These are phyloP conservation scores for Heritiera littoralis DNA, from an alignment of 345 rosid species.

Conservation along the genomic window DNA sequence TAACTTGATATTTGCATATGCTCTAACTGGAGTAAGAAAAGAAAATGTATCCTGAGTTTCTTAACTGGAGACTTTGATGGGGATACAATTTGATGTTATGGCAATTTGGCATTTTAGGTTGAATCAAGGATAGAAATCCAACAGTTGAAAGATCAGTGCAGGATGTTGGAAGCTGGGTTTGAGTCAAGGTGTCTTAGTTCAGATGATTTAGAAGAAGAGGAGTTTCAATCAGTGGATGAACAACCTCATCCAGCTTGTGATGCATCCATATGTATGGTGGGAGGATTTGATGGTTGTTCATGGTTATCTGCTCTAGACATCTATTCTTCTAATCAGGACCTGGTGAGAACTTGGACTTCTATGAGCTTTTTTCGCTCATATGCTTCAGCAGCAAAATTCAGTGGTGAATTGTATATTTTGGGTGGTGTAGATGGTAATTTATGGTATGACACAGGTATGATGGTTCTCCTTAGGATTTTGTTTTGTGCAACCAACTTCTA, in stretches of 20 bases:
- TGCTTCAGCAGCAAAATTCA: slow-evolving; percentile 32
- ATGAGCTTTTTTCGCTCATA: slow-evolving; percentile 32
- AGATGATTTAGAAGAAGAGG: slow-evolving; percentile 19
- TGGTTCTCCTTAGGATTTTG: slow-evolving; percentile 15
- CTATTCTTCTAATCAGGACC: slow-evolving; percentile 33
- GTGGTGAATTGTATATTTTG: slow-evolving; percentile 32
- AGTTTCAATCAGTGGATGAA: slow-evolving; percentile 2
- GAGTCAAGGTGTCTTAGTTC: background rate
- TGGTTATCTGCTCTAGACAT: slow-evolving; percentile 36
- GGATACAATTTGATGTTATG: background rate
- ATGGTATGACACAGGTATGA: slow-evolving; percentile 42
- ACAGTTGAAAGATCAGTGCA: slow-evolving; percentile 33
- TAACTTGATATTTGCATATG: background rate
- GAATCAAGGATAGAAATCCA: slow-evolving; percentile 45
- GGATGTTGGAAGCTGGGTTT: slow-evolving; percentile 14
- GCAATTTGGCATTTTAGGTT: slow-evolving; percentile 35
- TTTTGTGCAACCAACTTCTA: background rate
- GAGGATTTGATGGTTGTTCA: slow-evolving; percentile 41
- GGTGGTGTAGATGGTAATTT: slow-evolving; percentile 40
- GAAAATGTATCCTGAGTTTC: background rate
- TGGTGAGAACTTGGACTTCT: slow-evolving; percentile 25
- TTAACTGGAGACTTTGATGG: background rate
- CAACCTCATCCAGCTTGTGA: slow-evolving; percentile 9
- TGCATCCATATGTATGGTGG: slow-evolving; percentile 33
- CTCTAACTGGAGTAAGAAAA: background rate